Base-by-base conservation (phyloP, 306 rosid genomes). In the Malus fusca region DNA sequence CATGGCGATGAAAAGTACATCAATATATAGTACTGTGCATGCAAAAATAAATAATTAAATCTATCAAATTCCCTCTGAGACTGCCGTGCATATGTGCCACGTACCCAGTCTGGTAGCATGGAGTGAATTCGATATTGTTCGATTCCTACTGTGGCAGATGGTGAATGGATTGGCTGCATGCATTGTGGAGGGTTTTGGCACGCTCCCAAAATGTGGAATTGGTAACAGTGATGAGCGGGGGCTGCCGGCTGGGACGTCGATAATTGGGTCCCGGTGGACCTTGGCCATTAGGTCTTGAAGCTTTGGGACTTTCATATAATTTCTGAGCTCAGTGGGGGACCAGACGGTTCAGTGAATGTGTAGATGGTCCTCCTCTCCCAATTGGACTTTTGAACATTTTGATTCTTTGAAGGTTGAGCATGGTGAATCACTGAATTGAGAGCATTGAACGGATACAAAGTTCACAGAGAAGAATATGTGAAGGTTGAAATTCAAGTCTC, bases 191-290 rank as follows among this genome's bases (percentile, higher is more conserved):
- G 61, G 67, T 11, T 28, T 43, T 72, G 77, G 35, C 70, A 72
- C 66, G 66, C 64, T 72, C 72, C 51, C 14, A 43, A 23, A 58
- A 66, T 25, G 44, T 55, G 77, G 69, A 76, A 77, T 22, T 58
- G 70, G 52, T 66, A 56, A 62, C 26, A 62, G 44, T 18, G 43
- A 69, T 63, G 56, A 67, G 61, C 56, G 6, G 64, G 37, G 55
- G 11, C 19, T 6, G 15, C 22, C 3, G 52, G 19, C 53, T 14
- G 53, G 53, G 19, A 46, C 53, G 53, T 14, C 53, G 53, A 14
- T 46, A 5, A 46, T 65, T 65, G 69, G 46, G 6, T 17, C 69
- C 44, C 42, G 18, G 33, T 30, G 71, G 56, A 66, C 64, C 60
- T 31, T 0, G 33, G 42, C 10, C 4, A 22, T 44, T 30, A 28